Evolutionary conservation across 768 basidiomycete species (phyloP).

Genomic region (Cystobasidium tubakii): DNA sequence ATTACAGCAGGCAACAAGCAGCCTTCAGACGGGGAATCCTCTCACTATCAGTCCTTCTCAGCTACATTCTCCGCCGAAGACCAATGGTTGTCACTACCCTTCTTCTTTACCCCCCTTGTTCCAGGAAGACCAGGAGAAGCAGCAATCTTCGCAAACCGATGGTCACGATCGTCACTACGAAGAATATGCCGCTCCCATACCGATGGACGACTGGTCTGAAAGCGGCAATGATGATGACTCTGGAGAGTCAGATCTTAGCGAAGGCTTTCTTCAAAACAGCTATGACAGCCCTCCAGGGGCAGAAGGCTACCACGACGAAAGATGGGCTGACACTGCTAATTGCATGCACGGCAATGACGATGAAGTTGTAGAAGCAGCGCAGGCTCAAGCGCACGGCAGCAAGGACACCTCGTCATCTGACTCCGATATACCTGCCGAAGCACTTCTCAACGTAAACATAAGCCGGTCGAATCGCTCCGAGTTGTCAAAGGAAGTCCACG

Average conservation of each 20-base stretch:
- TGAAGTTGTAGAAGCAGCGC: background rate
- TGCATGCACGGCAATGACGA: background rate
- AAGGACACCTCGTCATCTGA: background rate
- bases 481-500: background rate
- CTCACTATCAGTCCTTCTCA: background rate
- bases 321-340: background rate
- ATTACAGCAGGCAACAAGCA: background rate
- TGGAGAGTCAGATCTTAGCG: background rate
- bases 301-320: background rate
- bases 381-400: background rate
- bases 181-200: background rate
- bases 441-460: background rate
- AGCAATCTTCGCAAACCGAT: background rate
- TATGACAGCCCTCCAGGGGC: background rate
- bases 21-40: background rate
- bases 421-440: constrained; percentile 13
- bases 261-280: background rate
- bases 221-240: background rate
- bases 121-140: background rate
- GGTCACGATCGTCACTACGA: background rate
- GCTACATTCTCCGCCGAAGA: background rate
- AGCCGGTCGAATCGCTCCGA: background rate
- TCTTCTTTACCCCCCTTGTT: background rate
- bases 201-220: background rate
- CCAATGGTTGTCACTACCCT: background rate